These are phyloP conservation scores for Russula dissimulans DNA, from an alignment of 768 basidiomycete species.

Conservation along the genomic window DNA sequence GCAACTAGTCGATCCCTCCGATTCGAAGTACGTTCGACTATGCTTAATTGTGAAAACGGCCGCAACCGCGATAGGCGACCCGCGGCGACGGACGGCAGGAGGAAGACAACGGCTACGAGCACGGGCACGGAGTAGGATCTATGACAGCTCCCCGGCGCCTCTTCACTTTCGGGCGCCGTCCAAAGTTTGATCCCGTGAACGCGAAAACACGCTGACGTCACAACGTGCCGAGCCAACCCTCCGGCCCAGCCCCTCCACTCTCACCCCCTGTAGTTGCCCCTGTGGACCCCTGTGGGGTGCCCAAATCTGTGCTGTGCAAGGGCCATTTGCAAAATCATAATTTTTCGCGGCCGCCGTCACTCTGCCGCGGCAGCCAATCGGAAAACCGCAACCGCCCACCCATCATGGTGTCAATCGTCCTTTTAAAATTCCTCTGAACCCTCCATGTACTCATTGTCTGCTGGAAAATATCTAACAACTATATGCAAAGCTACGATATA, in stretches of 20 bases:
- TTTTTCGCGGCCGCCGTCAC: background rate
- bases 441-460: background rate
- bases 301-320: background rate
- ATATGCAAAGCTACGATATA: background rate
- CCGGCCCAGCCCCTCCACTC: background rate
- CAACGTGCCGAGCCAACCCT: background rate
- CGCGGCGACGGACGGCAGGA: slow-evolving; percentile 1
- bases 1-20: background rate
- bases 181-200: slow-evolving; percentile 5
- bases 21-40: background rate
- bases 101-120: too few relatives aligned
- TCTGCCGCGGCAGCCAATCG: slow-evolving; percentile 6
- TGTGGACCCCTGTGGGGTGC: background rate
- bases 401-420: too few relatives aligned
- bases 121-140: background rate
- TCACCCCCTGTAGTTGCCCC: background rate
- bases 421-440: background rate
- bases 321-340: background rate
- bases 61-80: background rate
- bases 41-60: too few relatives aligned
- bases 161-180: slow-evolving; percentile 12
- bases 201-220: slow-evolving; percentile 13
- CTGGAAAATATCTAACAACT: background rate
- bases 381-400: background rate
- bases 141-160: background rate